Percentiles rank a stretch among this genome's conserved stretches.
These are phyloP conservation scores for Amphibolis antarctica DNA, from an alignment of 106 monocot species.

Conservation along the genomic window DNA sequence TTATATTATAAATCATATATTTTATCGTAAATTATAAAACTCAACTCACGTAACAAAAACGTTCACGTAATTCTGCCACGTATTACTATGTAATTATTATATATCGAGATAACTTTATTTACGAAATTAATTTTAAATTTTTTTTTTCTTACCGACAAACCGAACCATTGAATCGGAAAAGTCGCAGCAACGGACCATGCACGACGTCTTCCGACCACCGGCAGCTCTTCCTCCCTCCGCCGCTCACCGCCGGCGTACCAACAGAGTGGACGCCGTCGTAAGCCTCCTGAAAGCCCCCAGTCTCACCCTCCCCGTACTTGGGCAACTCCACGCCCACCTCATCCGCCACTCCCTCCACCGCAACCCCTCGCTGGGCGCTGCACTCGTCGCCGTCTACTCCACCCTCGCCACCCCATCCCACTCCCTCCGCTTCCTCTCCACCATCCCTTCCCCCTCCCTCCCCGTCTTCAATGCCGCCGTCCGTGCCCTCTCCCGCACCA, in stretches of 20 bases:
- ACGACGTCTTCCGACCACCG: background rate
- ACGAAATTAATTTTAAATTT: no score
- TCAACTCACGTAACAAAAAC: no score
- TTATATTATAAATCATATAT: no score
- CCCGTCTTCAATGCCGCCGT: conserved; percentile 19
- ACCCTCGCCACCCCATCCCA: conserved; percentile 7
- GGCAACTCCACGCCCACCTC: conserved; percentile 10
- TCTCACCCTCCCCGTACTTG: conserved; percentile 2
- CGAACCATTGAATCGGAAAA: no score
- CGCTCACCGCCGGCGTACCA: no score
- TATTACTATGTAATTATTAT: no score
- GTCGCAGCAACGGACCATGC: no score
- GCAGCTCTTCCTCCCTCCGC: background rate
- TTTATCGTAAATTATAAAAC: no score
- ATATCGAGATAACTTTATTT: no score
- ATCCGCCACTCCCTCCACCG: conserved; percentile 14
- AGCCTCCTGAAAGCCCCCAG: background rate
- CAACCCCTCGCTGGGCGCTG: conserved; percentile 8
- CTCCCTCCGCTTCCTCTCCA: conserved; percentile 16
- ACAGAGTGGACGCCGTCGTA: background rate
- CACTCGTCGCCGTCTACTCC: conserved; percentile 16
- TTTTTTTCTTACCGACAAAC: no score
- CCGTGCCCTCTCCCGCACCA: conserved; percentile 7
- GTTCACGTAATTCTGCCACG: no score
- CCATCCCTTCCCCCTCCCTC: conserved; percentile 7